These are phyloP conservation scores for Alternaria ventricosa DNA, from an alignment of 2,329 filamentous ascomycete genomes.

Conservation along the genomic window DNA sequence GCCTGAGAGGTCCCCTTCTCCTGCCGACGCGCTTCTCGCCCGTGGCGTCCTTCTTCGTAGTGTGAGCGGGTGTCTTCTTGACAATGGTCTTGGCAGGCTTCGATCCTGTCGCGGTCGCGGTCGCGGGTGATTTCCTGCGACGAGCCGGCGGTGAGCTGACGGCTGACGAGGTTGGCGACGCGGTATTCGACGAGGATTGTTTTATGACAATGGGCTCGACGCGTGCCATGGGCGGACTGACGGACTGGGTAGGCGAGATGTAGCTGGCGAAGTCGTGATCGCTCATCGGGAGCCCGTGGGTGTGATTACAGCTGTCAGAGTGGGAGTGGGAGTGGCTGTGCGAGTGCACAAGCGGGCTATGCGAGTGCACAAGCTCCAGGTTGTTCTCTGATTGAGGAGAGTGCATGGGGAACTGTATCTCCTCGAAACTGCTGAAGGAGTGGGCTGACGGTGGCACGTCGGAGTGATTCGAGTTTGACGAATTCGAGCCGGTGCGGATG, in stretches of 20 bases:
- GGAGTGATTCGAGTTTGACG: slow-evolving; percentile 79
- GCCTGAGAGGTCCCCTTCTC: slow-evolving; percentile 85
- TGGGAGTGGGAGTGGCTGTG: slow-evolving; percentile 31
- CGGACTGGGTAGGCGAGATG: slow-evolving; percentile 54
- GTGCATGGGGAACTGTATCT: slow-evolving; percentile 73
- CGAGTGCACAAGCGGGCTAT: slow-evolving; percentile 25
- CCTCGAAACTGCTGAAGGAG: slow-evolving; percentile 83
- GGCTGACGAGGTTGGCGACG: slow-evolving; percentile 64
- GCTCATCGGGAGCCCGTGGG: slow-evolving; percentile 25
- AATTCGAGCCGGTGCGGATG: slow-evolving; percentile 84
- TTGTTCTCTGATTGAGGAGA: slow-evolving; percentile 77
- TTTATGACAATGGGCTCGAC: slow-evolving; percentile 75
- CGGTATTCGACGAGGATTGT: slow-evolving; percentile 63
- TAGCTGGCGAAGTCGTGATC: slow-evolving; percentile 48
- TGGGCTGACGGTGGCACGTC: slow-evolving; percentile 63
- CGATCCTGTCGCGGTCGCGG: slow-evolving; percentile 67
- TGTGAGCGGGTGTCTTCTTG: slow-evolving; percentile 70
- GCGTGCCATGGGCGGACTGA: slow-evolving; percentile 72
- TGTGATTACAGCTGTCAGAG: slow-evolving; percentile 38
- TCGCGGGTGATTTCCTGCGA: slow-evolving; percentile 74
- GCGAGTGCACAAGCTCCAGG: slow-evolving; percentile 34
- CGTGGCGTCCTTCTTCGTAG: slow-evolving; percentile 76
- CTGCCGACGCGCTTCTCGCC: slow-evolving; percentile 92
- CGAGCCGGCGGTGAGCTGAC: slow-evolving; percentile 66
- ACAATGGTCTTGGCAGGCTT: slow-evolving; percentile 86